A percentile compares a stretch with the other conserved stretches of the same genome.
Evolutionary conservation across 2,329 filamentous ascomycete genomes (phyloP).

Genomic region (Aureobasidium lini): DNA sequence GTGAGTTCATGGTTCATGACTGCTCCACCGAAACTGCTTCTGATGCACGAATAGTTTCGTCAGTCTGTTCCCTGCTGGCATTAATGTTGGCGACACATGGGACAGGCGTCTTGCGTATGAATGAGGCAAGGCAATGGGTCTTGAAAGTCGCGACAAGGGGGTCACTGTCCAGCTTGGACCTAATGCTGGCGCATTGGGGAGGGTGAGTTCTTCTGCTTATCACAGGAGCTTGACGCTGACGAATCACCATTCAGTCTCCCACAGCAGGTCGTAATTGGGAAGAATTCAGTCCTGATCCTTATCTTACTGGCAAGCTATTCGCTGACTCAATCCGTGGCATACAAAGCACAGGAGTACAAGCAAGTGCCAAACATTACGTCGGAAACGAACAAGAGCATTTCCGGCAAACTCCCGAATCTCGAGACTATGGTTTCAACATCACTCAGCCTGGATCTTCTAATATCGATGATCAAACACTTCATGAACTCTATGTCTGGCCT

Average conservation of each 20-base stretch:
- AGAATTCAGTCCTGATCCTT: constrained; percentile 33
- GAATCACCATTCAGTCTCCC: constrained; percentile 16
- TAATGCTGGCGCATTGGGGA: constrained; percentile 37
- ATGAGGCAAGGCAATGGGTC: constrained; percentile 27
- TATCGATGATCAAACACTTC: constrained; percentile 52
- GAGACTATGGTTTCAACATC: constrained; percentile 31
- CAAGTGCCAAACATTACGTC: constrained; percentile 47
- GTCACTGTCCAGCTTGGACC: constrained; percentile 36
- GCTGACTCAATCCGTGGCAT: constrained; percentile 34
- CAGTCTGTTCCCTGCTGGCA: constrained; percentile 28
- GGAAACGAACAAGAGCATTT: constrained; percentile 54
- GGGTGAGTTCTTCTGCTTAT: constrained; percentile 35
- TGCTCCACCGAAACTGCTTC: neutral
- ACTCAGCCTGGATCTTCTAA: constrained; percentile 53
- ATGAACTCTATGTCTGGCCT: constrained; percentile 51
- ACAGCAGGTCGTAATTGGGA: constrained; percentile 39
- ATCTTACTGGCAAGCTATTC: constrained; percentile 36
- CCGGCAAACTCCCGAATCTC: constrained; percentile 27
- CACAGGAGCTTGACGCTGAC: too few relatives aligned
- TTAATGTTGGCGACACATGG: constrained; percentile 30
- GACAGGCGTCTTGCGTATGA: constrained; percentile 38
- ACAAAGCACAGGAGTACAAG: constrained; percentile 35
- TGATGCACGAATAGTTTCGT: constrained; percentile 53
- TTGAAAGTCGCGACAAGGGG: constrained; percentile 27
- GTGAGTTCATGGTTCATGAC: neutral